Conservation (phyloP, 2,329 filamentous ascomycete genomes). For the Aspergillus phoenicis region DNA sequence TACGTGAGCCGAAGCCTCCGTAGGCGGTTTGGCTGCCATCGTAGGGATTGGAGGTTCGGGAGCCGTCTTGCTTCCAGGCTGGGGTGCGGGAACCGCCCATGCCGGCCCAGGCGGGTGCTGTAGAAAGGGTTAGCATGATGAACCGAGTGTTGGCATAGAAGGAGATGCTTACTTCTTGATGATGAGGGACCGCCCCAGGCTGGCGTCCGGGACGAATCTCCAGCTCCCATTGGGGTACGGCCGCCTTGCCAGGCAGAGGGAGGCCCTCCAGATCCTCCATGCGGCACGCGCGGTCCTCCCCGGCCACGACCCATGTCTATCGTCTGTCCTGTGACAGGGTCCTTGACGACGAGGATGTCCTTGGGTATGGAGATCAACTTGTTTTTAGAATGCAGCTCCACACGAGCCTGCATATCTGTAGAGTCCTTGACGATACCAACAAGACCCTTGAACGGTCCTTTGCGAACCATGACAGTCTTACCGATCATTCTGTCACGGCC, state of each 20-base stretch:
- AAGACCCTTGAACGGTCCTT: conserved; percentile 87
- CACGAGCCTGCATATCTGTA: conserved; percentile 79
- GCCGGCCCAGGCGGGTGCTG: conserved; percentile 47
- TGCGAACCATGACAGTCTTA: conserved; percentile 86
- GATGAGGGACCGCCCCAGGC: conserved; percentile 66
- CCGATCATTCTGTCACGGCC: conserved; percentile 83
- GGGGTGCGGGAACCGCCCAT: conserved; percentile 53
- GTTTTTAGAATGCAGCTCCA: conserved; percentile 92
- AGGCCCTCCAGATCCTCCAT: conserved; percentile 51
- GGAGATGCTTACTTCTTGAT: conserved; percentile 60
- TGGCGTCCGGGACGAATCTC: conserved; percentile 69
- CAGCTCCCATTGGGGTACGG: conserved; percentile 67
- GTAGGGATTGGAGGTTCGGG: conserved; percentile 61
- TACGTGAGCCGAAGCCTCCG: conserved; percentile 64
- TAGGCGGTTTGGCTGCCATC: conserved; percentile 76
- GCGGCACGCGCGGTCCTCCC: conserved; percentile 49
- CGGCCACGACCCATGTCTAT: conserved; percentile 67
- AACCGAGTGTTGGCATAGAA: background rate
- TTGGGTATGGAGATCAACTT: conserved; percentile 87
- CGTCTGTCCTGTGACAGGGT: conserved; percentile 73
- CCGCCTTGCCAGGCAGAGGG: conserved; percentile 64
- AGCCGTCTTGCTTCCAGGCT: conserved; percentile 61
- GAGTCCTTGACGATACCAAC: conserved; percentile 95
- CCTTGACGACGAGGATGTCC: conserved; percentile 79
- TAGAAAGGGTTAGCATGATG: conserved; percentile 24